Conservation (phyloP, 805 yeast species). For the Barnettozyma botsteinii region DNA sequence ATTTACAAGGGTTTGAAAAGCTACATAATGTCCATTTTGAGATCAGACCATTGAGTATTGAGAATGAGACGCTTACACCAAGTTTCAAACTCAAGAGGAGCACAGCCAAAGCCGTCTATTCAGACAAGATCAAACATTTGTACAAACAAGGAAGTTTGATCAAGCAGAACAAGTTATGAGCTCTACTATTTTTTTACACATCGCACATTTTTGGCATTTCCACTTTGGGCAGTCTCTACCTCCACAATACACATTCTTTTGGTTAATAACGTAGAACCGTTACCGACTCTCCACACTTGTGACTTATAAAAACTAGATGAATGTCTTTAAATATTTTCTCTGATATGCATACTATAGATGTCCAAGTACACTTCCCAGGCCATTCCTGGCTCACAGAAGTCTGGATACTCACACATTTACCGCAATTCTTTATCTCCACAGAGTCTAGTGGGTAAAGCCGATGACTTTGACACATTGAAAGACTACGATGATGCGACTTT, state of each 20-base stretch:
- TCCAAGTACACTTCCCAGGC: constrained; percentile 4
- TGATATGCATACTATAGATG: not conserved
- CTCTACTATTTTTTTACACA: too few relatives aligned
- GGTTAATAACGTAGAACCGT: not conserved
- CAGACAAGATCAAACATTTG: constrained; percentile 34
- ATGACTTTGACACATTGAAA: constrained; percentile 30
- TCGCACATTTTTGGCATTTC: too few relatives aligned
- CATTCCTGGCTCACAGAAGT: constrained; percentile 16
- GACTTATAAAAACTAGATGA: too few relatives aligned
- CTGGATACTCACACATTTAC: constrained; percentile 40
- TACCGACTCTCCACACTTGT: not conserved
- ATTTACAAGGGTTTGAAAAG: constrained; percentile 56
- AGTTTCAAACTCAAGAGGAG: constrained; percentile 52
- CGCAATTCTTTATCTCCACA: constrained; percentile 29
- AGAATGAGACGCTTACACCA: constrained; percentile 60
- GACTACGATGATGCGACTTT: constrained; percentile 37
- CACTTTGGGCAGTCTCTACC: not conserved
- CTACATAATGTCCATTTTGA: constrained; percentile 48
- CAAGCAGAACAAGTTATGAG: constrained; percentile 4
- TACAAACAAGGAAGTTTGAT: constrained; percentile 41
- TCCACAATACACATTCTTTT: not conserved
- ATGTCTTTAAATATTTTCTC: too few relatives aligned
- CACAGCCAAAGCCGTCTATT: constrained; percentile 40
- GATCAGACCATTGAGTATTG: constrained; percentile 54
- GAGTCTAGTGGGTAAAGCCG: constrained; percentile 22